phyloP scores from a whole-genome alignment of 2,329 filamentous ascomycete genomes.

The Exophiala dermatitidis region DNA sequence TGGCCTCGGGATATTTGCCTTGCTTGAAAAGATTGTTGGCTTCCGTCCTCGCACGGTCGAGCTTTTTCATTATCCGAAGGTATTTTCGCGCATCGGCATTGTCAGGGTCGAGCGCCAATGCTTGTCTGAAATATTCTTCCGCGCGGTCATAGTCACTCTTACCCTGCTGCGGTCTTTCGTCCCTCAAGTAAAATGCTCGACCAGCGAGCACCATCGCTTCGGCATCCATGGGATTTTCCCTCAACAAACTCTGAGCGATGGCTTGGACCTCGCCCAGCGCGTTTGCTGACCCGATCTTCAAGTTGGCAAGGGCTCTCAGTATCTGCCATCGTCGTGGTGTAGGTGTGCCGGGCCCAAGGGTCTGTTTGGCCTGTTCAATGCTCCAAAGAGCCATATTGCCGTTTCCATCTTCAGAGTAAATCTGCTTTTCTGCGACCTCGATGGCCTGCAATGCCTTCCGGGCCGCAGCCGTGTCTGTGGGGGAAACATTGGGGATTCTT shows the following conservation, averaged over 20 bases:
- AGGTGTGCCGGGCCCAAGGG: constrained; percentile 65
- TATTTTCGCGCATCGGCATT: constrained; percentile 83
- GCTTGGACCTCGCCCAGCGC: constrained; percentile 86
- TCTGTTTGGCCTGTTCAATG: constrained; percentile 79
- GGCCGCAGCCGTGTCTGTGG: constrained; percentile 78
- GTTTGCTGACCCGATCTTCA: constrained; percentile 88
- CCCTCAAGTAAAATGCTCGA: constrained; percentile 78
- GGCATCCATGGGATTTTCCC: constrained; percentile 82
- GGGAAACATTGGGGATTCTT: constrained; percentile 66
- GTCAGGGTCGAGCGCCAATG: constrained; percentile 83
- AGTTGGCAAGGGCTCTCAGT: constrained; percentile 81
- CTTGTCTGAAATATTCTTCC: constrained; percentile 83
- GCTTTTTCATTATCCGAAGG: constrained; percentile 80
- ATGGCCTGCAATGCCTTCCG: constrained; percentile 65
- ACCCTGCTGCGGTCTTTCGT: constrained; percentile 59
- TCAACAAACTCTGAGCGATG: constrained; percentile 78
- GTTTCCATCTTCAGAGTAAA: constrained; percentile 61
- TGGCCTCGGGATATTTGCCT: constrained; percentile 68
- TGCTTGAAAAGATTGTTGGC: constrained; percentile 87
- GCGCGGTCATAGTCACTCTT: constrained; percentile 60
- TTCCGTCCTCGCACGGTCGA: constrained; percentile 88
- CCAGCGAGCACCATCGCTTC: constrained; percentile 88
- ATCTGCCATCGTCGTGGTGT: constrained; percentile 90
- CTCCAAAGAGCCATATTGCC: constrained; percentile 90
- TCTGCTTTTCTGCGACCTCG: constrained; percentile 66